Conservation (phyloP, 495 filamentous ascomycete genomes). For the Aspergillus egyptiacus region DNA sequence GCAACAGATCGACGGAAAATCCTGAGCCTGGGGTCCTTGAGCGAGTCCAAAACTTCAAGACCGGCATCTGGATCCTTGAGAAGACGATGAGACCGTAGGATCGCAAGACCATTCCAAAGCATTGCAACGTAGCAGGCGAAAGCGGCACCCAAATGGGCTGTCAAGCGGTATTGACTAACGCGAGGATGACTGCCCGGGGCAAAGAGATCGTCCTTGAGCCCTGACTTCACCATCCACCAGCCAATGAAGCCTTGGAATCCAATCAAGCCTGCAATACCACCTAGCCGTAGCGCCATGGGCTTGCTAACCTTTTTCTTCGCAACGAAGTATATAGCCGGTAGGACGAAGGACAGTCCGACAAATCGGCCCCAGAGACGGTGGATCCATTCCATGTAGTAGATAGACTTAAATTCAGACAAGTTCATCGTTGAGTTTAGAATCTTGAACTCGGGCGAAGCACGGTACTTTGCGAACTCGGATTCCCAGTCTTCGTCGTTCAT, state of each 20-base stretch:
- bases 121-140: conserved; percentile 89
- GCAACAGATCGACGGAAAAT: conserved; percentile 67
- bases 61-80: conserved; percentile 56
- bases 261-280: conserved; percentile 80
- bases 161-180: conserved; percentile 88
- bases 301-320: conserved; percentile 70
- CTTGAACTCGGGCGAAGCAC: conserved; percentile 82
- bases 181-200: conserved; percentile 83
- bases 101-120: conserved; percentile 84
- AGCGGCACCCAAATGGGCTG: conserved; percentile 81
- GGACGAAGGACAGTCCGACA: conserved; percentile 80
- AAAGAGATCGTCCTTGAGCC: conserved; percentile 90
- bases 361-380: conserved; percentile 94
- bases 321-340: conserved; percentile 85
- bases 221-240: conserved; percentile 99
- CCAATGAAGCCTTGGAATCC: conserved; percentile 93
- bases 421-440: conserved; percentile 88
- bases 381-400: conserved; percentile 99
- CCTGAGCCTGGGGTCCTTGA: conserved; percentile 60
- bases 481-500: conserved; percentile 73
- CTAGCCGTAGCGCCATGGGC: conserved; percentile 69
- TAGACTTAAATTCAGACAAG: conserved; percentile 89
- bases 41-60: conserved; percentile 46
- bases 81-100: conserved; percentile 67
- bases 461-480: conserved; percentile 86